These are phyloP conservation scores for Bipolaris gigantea DNA, from an alignment of 2,329 filamentous ascomycete species.

Conservation along the genomic window DNA sequence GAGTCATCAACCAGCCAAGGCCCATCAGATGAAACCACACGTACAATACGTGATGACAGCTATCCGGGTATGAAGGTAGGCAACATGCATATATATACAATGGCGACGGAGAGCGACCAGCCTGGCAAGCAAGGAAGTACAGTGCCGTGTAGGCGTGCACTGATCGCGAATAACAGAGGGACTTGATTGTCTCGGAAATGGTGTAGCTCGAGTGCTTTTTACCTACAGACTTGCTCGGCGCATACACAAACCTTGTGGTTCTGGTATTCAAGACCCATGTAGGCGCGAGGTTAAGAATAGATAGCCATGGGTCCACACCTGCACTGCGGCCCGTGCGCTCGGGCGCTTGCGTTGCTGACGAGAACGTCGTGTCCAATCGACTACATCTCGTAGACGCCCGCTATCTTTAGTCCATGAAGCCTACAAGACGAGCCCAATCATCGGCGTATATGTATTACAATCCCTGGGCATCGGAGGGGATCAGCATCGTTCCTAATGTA, in stretches of 20 bases:
- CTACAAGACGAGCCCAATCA: slow-evolving; percentile 27
- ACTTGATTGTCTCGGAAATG: neutral
- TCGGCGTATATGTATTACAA: neutral
- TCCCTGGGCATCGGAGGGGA: slow-evolving; percentile 25
- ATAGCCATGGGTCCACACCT: slow-evolving; percentile 12
- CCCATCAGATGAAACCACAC: neutral
- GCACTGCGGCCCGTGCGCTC: slow-evolving; percentile 12
- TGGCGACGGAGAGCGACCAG: too few relatives aligned
- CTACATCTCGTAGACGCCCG: slow-evolving; percentile 23
- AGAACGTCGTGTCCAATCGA: slow-evolving; percentile 23
- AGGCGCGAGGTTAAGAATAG: slow-evolving; percentile 22
- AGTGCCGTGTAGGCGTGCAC: neutral
- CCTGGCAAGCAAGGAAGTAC: neutral
- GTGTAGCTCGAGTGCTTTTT: neutral
- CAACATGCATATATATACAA: neutral
- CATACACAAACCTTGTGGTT: slow-evolving; percentile 10
- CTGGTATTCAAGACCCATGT: neutral
- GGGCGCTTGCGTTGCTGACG: slow-evolving; percentile 16
- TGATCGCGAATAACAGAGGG: slow-evolving; percentile 3
- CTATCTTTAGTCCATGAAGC: slow-evolving; percentile 22
- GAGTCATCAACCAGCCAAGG: neutral
- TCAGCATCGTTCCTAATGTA: slow-evolving; percentile 24
- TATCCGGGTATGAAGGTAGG: neutral
- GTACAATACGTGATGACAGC: neutral
- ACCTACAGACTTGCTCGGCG: slow-evolving; percentile 3